A percentile compares a stretch with the other conserved stretches of the same genome.
These are phyloP conservation scores for Acanthamoeba sp. DNA, from an alignment of 208 protist species.

Conservation along the genomic window DNA sequence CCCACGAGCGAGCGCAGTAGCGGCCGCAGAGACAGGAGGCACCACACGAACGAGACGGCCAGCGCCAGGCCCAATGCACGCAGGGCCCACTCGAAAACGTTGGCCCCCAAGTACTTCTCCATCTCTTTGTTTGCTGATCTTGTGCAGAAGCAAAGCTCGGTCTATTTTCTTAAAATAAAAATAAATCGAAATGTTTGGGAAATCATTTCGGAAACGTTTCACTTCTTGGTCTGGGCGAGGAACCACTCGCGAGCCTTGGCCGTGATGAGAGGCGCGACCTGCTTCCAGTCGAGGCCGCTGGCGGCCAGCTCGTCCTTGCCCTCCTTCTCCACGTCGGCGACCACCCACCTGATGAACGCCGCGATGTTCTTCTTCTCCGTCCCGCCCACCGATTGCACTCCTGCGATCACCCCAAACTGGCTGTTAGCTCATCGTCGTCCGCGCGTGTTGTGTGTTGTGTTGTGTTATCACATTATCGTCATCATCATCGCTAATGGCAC, in stretches of 20 bases:
- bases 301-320: constrained; percentile 62
- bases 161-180: background rate
- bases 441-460: too few species aligned
- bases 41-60: constrained; percentile 28
- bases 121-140: background rate
- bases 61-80: background rate
- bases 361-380: constrained; percentile 63
- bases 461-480: too few species aligned
- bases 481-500: background rate
- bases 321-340: constrained; percentile 61
- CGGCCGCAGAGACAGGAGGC: background rate
- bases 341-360: constrained; percentile 61
- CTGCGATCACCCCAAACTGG: background rate
- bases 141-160: too few species aligned
- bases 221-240: constrained; percentile 31
- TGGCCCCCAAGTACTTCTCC: constrained; percentile 46
- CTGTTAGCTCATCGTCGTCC: too few species aligned
- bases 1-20: background rate
- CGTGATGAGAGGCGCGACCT: constrained; percentile 29
- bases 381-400: constrained; percentile 16
- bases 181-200: too few species aligned
- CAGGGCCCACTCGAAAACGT: constrained; percentile 48
- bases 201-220: background rate
- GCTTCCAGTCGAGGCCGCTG: constrained; percentile 62
- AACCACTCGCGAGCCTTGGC: constrained; percentile 37